These are phyloP conservation scores for Pseudomicrostroma phylloplanum DNA, from an alignment of 1,284 basidiomycete species.

Conservation along the genomic window DNA sequence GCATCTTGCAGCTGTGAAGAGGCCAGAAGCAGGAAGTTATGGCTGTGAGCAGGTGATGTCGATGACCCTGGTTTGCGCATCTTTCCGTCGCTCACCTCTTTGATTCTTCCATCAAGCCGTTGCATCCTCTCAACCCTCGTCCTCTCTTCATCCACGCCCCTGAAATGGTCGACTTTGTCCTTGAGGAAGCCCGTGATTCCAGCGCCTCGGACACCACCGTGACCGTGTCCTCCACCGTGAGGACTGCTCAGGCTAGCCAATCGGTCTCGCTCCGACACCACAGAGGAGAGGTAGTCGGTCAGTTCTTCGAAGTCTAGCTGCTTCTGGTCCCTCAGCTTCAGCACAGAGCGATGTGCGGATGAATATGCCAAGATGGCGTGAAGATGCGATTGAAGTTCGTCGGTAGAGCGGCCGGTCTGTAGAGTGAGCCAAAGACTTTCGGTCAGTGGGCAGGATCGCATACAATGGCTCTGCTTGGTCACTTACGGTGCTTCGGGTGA, in stretches of 20 bases:
- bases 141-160: constrained; percentile 87
- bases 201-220: constrained; percentile 60
- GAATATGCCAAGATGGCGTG: constrained; percentile 85
- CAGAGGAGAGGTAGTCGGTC: constrained; percentile 83
- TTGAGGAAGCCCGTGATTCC: constrained; percentile 74
- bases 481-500: constrained; percentile 37
- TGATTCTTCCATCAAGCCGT: constrained; percentile 85
- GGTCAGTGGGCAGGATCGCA: background rate
- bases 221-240: constrained; percentile 36
- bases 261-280: constrained; percentile 84
- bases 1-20: constrained; percentile 77
- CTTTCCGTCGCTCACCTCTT: constrained; percentile 59
- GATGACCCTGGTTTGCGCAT: constrained; percentile 49
- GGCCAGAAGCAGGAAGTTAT: too few species aligned
- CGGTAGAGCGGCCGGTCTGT: constrained; percentile 38
- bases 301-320: constrained; percentile 98
- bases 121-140: constrained; percentile 86
- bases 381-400: constrained; percentile 74
- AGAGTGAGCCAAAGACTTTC: background rate
- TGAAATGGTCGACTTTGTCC: constrained; percentile 80
- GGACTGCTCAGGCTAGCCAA: constrained; percentile 53
- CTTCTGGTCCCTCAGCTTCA: constrained; percentile 93
- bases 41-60: background rate
- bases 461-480: background rate
- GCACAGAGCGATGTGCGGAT: constrained; percentile 77